Base-by-base conservation (phyloP, 2,329 filamentous ascomycete species). In the Neopestalotiopsis rosae region DNA sequence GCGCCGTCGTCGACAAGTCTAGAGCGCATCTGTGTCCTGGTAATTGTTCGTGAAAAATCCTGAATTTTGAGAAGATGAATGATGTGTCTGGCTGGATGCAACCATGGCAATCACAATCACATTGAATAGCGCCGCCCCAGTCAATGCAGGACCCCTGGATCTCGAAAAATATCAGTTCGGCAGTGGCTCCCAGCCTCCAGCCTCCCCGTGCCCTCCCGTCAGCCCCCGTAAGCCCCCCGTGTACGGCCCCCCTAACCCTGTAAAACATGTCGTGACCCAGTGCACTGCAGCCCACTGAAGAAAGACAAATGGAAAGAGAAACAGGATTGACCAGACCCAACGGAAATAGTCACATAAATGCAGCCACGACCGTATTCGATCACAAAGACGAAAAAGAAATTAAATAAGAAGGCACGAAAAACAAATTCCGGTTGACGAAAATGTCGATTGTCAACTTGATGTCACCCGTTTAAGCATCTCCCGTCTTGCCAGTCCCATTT, bases 231-330 rank as follows among this genome's bases (percentile, higher is more conserved):
- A 52, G 20, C 17, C 17, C 34, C 34, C 34, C 34, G 34, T 38
- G 34, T 38, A 38, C 34, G 34, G 6, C 34, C 34, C n/a, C 45
- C 45, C 45, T 24, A 52, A 52, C 45, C 45, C 20, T 52, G 45
- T 52, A 52, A 17, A 10, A 38, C 45, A n/a, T 52, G 45, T 52
- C 45, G 45, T 52, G 45, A 52, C 45, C 45, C 6, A 52, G 45
- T 52, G 45, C 45, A 52, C 45, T 52, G 45, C 45, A 52, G 45
- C 45, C 34, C 45, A 52, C 45, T 52, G 45, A 52, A 52, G n/a
- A 52, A 52, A 9, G 45, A 52, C 45, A 52, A 14, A 52, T 9
- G 45, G 17, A 17, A n/a, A 17, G 45, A 52, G 17, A 52, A 17
- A 20, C 14, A 52, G 9, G 17, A 49, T 28, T 28, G 9, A 20